Conservation (phyloP, 176 grass and related monocot genomes). For the Otatea glauca region DNA sequence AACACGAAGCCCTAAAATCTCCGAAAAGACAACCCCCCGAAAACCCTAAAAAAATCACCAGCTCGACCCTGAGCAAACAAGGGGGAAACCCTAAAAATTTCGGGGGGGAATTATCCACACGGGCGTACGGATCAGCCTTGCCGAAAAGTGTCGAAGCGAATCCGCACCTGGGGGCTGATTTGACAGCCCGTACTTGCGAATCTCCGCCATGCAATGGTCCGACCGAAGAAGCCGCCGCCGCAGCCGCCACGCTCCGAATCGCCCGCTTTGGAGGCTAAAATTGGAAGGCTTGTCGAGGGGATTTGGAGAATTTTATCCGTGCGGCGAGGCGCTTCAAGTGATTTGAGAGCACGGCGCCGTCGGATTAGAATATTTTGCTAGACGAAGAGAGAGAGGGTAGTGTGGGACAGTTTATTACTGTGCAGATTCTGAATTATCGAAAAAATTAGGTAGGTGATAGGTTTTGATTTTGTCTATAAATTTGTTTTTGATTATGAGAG, state of each 20-base stretch:
- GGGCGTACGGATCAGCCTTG: constrained; percentile 24
- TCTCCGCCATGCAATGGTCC: constrained; percentile 64
- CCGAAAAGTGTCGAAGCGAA: neutral
- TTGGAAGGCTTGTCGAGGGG: constrained; percentile 14
- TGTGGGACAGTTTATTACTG: no score
- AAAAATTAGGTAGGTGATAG: no score
- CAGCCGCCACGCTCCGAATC: neutral
- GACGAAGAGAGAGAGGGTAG: no score
- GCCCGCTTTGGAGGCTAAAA: constrained; percentile 19
- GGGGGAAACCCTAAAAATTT: neutral
- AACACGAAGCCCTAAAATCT: constrained; percentile 14
- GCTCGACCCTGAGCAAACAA: neutral
- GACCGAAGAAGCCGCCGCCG: neutral
- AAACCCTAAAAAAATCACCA: constrained; percentile 10
- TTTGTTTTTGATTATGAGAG: no score
- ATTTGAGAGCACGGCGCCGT: constrained; percentile 47
- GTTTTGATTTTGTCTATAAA: no score
- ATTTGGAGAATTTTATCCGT: constrained; percentile 51
- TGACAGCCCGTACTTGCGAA: constrained; percentile 48
- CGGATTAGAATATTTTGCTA: constrained; percentile 67
- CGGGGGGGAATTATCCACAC: no score
- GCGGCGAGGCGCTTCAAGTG: constrained; percentile 41
- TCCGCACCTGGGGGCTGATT: constrained; percentile 54
- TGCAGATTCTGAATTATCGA: no score
- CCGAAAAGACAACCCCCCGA: neutral